phyloP scores from a whole-genome alignment of 164 flowering plant genomes.

The Berberis vulgaris region DNA sequence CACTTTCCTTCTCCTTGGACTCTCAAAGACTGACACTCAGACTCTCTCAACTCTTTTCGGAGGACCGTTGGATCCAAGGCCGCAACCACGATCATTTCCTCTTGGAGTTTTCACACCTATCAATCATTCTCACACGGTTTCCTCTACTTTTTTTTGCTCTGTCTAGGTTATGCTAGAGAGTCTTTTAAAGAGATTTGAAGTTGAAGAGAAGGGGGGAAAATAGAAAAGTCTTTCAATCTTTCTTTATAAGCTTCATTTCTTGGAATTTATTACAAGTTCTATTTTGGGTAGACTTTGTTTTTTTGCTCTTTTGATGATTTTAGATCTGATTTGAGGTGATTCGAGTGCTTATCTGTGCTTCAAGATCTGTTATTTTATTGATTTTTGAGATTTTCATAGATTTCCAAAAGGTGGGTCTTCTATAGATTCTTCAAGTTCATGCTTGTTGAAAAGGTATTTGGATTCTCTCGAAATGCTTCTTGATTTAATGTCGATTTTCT shows the following conservation, averaged over 20 bases:
- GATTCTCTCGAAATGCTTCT: slow-evolving; percentile 33
- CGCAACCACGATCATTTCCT: neutral
- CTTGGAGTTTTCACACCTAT: slow-evolving; percentile 1
- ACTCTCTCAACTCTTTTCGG: slow-evolving; percentile 2
- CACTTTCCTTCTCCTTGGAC: too few species aligned
- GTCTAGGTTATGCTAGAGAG: too few species aligned
- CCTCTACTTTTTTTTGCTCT: neutral
- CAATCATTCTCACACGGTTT: neutral
- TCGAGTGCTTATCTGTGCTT: slow-evolving; percentile 17
- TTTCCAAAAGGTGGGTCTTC: slow-evolving; percentile 31
- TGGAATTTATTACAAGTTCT: neutral
- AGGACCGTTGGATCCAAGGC: too few species aligned
- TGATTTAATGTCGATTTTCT: slow-evolving; percentile 19
- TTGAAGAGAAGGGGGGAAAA: too few species aligned
- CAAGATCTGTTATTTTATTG: slow-evolving; percentile 13
- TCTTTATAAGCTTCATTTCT: slow-evolving; percentile 4
- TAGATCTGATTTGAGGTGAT: slow-evolving; percentile 14
- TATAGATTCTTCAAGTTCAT: slow-evolving; percentile 20
- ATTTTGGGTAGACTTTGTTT: slow-evolving; percentile 6
- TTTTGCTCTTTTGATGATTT: slow-evolving; percentile 4
- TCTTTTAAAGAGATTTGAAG: neutral
- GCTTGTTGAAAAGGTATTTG: slow-evolving; percentile 21
- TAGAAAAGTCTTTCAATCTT: neutral
- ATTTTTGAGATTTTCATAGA: slow-evolving; percentile 20
- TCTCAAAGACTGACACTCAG: slow-evolving; percentile 15